Evolutionary conservation across 139 green algal genomes (phyloP).

Genomic region (Chlorella sp.): DNA sequence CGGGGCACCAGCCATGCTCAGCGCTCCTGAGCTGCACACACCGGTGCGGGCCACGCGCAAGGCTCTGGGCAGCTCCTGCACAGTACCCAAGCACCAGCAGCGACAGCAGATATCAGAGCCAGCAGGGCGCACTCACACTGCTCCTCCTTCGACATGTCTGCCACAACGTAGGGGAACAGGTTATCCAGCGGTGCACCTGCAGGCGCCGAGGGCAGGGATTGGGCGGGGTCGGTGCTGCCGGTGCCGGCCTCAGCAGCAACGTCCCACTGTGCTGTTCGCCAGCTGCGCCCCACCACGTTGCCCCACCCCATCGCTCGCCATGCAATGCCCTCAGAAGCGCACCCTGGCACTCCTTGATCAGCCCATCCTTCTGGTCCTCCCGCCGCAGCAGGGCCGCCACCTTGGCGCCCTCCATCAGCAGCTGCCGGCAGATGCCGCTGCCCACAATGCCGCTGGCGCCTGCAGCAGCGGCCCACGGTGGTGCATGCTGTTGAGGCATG

Average conservation of each 20-base stretch:
- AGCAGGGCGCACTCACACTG: background rate
- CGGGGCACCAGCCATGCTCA: background rate
- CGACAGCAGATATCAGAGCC: no score
- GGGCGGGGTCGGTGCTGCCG: no score
- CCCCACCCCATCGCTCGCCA: no score
- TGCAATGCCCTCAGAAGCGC: no score
- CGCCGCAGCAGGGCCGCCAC: conserved; percentile 30
- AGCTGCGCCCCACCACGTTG: no score
- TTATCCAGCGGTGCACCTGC: conserved; percentile 22
- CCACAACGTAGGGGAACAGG: conserved; percentile 9
- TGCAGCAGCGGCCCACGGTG: background rate
- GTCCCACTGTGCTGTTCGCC: no score
- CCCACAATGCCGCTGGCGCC: conserved; percentile 40
- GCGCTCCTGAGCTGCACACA: background rate
- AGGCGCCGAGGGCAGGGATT: background rate
- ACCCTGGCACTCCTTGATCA: conserved; percentile 34
- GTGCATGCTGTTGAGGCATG: background rate
- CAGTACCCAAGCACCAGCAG: no score
- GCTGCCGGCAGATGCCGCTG: conserved; percentile 34
- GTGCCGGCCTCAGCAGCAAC: no score
- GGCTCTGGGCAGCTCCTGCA: no score
- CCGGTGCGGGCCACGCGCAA: no score
- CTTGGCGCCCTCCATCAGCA: conserved; percentile 36
- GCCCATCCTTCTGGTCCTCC: conserved; percentile 13
- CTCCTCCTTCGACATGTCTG: conserved; percentile 31